These are phyloP conservation scores for Gaertneriomyces sp. DNA, from an alignment of 192 early-diverging fungal species.

Conservation along the genomic window DNA sequence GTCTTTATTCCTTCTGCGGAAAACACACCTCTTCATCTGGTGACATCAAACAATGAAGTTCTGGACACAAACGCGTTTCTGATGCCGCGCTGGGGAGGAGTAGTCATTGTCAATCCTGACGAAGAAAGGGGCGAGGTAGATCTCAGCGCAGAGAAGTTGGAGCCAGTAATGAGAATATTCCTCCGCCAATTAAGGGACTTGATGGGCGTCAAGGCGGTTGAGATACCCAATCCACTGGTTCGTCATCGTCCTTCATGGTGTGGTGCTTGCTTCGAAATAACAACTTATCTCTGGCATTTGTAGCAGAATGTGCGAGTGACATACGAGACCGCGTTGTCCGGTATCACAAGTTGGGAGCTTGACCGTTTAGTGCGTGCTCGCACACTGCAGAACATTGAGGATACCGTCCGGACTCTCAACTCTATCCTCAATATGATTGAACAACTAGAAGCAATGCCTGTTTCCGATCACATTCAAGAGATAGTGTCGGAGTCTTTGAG, in stretches of 20 bases:
- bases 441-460: constrained; percentile 87
- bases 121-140: constrained; percentile 7
- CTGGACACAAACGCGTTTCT: constrained; percentile 76
- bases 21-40: constrained; percentile 69
- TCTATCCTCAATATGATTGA: constrained; percentile 75
- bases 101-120: constrained; percentile 66
- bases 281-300: too few relatives aligned
- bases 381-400: constrained; percentile 66
- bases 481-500: constrained; percentile 29
- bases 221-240: constrained; percentile 25
- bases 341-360: constrained; percentile 78
- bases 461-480: constrained; percentile 77
- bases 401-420: constrained; percentile 70
- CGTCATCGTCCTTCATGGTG: too few relatives aligned
- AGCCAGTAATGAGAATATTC: constrained; percentile 74
- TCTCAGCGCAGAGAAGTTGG: constrained; percentile 53
- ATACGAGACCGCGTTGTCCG: constrained; percentile 49
- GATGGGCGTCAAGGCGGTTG: constrained; percentile 68
- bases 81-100: constrained; percentile 95
- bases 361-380: constrained; percentile 71
- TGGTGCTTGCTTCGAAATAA: too few relatives aligned
- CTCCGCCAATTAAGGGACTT: constrained; percentile 76
- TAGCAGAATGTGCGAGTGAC: constrained; percentile 13
- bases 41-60: constrained; percentile 21
- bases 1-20: constrained; percentile 73